A percentile compares a stretch with the other conserved stretches of the same genome.
phyloP scores from a whole-genome alignment of 2,329 filamentous ascomycete species.

The Calonectria montana region DNA sequence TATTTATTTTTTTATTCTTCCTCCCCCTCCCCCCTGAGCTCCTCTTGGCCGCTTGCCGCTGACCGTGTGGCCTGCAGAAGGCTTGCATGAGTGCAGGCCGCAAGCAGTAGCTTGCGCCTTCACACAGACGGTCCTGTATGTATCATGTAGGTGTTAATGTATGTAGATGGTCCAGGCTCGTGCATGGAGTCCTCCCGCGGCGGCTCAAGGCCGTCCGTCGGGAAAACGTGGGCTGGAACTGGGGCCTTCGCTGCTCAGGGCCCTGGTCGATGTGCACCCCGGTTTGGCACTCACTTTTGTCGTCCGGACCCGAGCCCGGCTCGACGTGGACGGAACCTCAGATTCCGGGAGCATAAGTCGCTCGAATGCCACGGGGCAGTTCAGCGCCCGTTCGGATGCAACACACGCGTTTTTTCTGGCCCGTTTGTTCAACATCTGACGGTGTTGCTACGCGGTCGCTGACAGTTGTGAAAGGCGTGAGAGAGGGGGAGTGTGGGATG shows the following conservation, averaged over 20 bases:
- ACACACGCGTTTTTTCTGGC: conserved; percentile 2
- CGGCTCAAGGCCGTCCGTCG: conserved; percentile 25
- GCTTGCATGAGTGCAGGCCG: conserved; percentile 13
- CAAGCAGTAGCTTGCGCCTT: conserved; percentile 12
- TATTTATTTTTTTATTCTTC: not conserved
- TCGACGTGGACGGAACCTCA: conserved; percentile 5
- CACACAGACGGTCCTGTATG: conserved; percentile 3
- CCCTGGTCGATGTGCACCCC: conserved; percentile 34
- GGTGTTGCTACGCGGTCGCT: not conserved
- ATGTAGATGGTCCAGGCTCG: conserved; percentile 7
- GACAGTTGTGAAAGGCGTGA: conserved; percentile 1
- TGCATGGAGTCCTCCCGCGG: conserved; percentile 18
- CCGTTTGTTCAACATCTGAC: conserved; percentile 9
- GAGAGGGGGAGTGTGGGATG: not conserved
- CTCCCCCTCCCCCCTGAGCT: not conserved
- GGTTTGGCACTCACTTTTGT: conserved; percentile 33
- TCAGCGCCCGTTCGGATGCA: conserved; percentile 34
- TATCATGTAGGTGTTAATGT: conserved; percentile 16
- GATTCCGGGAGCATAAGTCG: conserved; percentile 10
- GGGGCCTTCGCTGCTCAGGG: conserved; percentile 27
- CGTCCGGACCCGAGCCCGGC: conserved; percentile 29
- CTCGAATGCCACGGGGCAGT: conserved; percentile 32
- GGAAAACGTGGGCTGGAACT: conserved; percentile 37
- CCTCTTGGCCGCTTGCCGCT: conserved; percentile 12
- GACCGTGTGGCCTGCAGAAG: conserved; percentile 18